A percentile compares a stretch with the other conserved stretches of the same genome.
phyloP scores from a whole-genome alignment of 768 basidiomycete genomes.

The Amanita molliuscula region DNA sequence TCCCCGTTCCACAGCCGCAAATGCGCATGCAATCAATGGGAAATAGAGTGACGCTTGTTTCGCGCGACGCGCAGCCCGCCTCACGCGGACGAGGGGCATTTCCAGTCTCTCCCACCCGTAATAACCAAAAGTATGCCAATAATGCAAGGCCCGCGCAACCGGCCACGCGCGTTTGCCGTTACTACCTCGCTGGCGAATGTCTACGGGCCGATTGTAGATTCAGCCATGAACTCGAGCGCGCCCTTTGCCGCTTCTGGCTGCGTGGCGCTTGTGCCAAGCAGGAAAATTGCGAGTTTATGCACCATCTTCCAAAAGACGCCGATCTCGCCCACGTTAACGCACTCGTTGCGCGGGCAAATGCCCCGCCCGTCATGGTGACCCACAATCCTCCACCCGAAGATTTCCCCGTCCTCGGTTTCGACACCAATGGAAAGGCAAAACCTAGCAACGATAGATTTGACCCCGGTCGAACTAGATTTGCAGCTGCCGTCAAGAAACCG shows the following conservation, averaged over 20 bases:
- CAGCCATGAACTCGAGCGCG: slow-evolving; percentile 93
- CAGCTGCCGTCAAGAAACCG: slow-evolving; percentile 80
- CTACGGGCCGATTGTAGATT: slow-evolving; percentile 94
- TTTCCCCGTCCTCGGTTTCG: slow-evolving; percentile 58
- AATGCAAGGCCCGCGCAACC: slow-evolving; percentile 49
- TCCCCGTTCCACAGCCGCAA: slow-evolving; percentile 33
- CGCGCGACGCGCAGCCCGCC: slow-evolving; percentile 34
- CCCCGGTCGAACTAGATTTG: slow-evolving; percentile 81
- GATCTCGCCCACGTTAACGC: slow-evolving; percentile 64
- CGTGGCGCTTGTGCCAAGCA: slow-evolving; percentile 96
- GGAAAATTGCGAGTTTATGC: slow-evolving; percentile 92
- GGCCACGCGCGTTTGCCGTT: slow-evolving; percentile 84
- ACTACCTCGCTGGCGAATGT: slow-evolving; percentile 95
- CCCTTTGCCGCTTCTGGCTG: slow-evolving; percentile 95
- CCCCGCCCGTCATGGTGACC: slow-evolving; percentile 37
- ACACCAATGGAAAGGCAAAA: slow-evolving; percentile 30
- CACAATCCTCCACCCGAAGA: slow-evolving; percentile 41
- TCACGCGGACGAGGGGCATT: slow-evolving; percentile 30
- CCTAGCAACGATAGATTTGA: slow-evolving; percentile 50
- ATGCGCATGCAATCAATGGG: slow-evolving; percentile 53
- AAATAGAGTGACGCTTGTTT: slow-evolving; percentile 55
- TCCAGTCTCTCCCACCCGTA: slow-evolving; percentile 17
- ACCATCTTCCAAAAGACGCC: slow-evolving; percentile 80
- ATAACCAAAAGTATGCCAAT: slow-evolving; percentile 27
- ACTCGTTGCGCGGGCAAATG: slow-evolving; percentile 56